phyloP scores from a whole-genome alignment of 176 grass and related monocot genomes.

The Cymbopogon citratus region DNA sequence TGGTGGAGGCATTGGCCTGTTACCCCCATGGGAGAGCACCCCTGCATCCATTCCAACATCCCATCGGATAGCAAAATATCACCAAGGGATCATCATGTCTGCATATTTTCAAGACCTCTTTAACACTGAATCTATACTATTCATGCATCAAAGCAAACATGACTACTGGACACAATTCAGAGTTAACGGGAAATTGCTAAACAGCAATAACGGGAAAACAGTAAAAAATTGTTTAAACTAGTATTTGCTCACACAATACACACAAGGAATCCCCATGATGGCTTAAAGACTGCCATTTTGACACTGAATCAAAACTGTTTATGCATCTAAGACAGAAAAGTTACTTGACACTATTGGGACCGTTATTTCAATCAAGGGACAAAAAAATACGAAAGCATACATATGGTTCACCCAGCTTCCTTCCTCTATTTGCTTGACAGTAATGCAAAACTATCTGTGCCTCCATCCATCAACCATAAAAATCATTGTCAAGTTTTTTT shows the following conservation, averaged over 20 bases:
- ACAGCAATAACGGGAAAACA: too few relatives aligned
- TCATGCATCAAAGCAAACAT: too few relatives aligned
- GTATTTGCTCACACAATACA: too few relatives aligned
- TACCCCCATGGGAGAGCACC: constrained; percentile 41
- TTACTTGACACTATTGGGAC: background rate
- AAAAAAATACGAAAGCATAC: background rate
- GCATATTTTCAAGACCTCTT: too few relatives aligned
- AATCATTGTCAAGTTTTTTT: too few relatives aligned
- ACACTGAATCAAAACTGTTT: too few relatives aligned
- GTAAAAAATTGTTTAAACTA: too few relatives aligned
- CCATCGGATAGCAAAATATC: background rate
- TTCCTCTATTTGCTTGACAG: background rate
- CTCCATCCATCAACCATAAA: background rate
- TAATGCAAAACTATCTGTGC: background rate
- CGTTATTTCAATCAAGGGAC: background rate
- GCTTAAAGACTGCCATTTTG: too few relatives aligned
- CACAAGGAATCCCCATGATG: too few relatives aligned
- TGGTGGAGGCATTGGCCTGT: constrained; percentile 23
- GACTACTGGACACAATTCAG: too few relatives aligned
- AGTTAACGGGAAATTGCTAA: too few relatives aligned
- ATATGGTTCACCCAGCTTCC: background rate
- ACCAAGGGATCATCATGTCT: background rate
- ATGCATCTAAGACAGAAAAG: background rate
- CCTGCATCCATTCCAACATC: constrained; percentile 24
- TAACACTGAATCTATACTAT: too few relatives aligned